Percentiles rank a stretch among this genome's conserved stretches.
Evolutionary conservation across 345 rosid species (phyloP).

Genomic region (Populus davidiana): DNA sequence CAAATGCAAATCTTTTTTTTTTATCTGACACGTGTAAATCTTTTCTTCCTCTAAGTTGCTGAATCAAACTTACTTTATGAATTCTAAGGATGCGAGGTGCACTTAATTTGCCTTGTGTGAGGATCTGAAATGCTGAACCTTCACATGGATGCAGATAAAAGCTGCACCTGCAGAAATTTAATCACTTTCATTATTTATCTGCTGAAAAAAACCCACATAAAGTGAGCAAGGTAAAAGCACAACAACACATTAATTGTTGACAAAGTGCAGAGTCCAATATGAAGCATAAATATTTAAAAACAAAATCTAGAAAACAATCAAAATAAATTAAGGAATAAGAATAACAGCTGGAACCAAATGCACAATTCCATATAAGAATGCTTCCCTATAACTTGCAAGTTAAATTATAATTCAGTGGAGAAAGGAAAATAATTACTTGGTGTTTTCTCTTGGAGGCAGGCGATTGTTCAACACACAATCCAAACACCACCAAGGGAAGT

Average conservation of each 20-base stretch:
- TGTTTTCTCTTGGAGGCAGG: slow-evolving; percentile 84
- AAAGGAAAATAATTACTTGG: slow-evolving; percentile 51
- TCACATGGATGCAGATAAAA: slow-evolving; percentile 93
- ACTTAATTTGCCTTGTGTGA: slow-evolving; percentile 94
- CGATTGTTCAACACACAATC: slow-evolving; percentile 90
- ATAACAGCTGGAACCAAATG: background rate
- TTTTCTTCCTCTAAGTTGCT: background rate
- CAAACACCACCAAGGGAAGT: slow-evolving; percentile 92
- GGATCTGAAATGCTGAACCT: slow-evolving; percentile 78
- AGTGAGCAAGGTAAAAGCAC: background rate
- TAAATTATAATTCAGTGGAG: background rate
- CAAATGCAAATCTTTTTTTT: background rate
- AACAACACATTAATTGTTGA: background rate
- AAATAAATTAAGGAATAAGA: background rate
- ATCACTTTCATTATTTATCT: background rate
- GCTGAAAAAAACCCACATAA: background rate
- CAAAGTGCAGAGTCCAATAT: background rate
- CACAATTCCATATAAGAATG: background rate
- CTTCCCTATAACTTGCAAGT: background rate
- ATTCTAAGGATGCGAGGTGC: slow-evolving; percentile 98
- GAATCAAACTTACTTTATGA: slow-evolving; percentile 64
- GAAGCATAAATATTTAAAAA: slow-evolving; percentile 5
- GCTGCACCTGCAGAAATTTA: slow-evolving; percentile 69
- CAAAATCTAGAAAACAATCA: background rate
- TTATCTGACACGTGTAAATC: background rate